Evolutionary conservation across 2,329 filamentous ascomycete species (phyloP).

Genomic region (Colletotrichum sp.): DNA sequence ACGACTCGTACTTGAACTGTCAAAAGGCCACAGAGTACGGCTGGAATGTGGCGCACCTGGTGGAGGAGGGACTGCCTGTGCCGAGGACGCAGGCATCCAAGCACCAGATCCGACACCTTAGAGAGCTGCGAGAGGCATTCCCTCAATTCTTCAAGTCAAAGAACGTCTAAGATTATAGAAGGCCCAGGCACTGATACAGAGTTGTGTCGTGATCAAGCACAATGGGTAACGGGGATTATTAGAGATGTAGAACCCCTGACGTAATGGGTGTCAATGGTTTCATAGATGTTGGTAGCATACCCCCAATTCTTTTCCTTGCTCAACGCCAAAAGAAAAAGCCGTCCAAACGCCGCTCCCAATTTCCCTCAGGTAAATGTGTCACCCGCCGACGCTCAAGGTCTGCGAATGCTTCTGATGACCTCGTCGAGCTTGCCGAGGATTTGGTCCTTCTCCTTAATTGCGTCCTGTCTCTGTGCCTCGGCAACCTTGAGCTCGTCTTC

Average conservation of each 20-base stretch:
- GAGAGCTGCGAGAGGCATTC: conserved; percentile 77
- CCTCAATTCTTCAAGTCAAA: conserved; percentile 82
- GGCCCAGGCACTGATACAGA: neutral
- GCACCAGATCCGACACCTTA: conserved; percentile 76
- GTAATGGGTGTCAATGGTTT: neutral
- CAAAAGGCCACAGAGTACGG: conserved; percentile 77
- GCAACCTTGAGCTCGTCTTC: conserved; percentile 69
- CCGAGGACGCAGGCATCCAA: conserved; percentile 72
- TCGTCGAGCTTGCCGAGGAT: conserved; percentile 65
- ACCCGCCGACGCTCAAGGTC: conserved; percentile 49
- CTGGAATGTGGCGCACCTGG: conserved; percentile 85
- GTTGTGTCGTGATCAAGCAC: neutral
- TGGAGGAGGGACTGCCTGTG: conserved; percentile 74
- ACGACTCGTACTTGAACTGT: conserved; percentile 88
- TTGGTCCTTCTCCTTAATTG: conserved; percentile 67
- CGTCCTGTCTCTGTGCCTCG: conserved; percentile 66
- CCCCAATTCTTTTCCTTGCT: neutral
- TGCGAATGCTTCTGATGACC: conserved; percentile 64
- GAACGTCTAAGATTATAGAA: neutral
- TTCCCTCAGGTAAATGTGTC: neutral
- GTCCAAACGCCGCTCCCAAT: conserved; percentile 12
- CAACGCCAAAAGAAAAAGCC: conserved; percentile 26
- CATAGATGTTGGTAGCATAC: conserved; percentile 6
- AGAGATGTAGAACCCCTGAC: neutral
- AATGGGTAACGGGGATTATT: neutral